These are phyloP conservation scores for Coniochaeta pulveracea DNA, from an alignment of 2,329 filamentous ascomycete species.

Conservation along the genomic window DNA sequence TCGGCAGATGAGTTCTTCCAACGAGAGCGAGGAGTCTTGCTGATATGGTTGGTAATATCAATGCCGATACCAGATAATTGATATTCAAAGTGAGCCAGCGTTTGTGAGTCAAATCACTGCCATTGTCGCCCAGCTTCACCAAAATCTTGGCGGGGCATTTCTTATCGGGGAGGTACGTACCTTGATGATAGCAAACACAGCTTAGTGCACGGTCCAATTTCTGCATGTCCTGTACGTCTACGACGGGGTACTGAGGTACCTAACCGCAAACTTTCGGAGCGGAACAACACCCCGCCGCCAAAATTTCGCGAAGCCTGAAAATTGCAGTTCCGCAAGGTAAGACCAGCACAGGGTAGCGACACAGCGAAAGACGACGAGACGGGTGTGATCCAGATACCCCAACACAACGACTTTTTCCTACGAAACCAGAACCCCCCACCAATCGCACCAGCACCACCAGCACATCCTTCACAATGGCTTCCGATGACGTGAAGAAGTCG, in stretches of 20 bases:
- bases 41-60: too few relatives aligned
- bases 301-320: conserved; percentile 4
- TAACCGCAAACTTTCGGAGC: neutral
- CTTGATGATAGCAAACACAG: neutral
- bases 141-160: conserved; percentile 3
- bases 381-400: conserved; percentile 1
- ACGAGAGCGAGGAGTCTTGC: too few relatives aligned
- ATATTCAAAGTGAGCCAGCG: neutral
- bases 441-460: neutral
- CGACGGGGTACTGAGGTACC: too few relatives aligned
- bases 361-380: neutral
- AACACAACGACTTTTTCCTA: neutral
- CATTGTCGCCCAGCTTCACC: conserved; percentile 1
- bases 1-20: too few relatives aligned
- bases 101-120: conserved; percentile 3
- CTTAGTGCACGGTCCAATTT: neutral
- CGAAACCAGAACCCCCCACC: neutral
- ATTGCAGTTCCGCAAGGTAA: conserved; percentile 1
- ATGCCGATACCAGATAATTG: too few relatives aligned
- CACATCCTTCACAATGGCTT: conserved; percentile 10
- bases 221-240: too few relatives aligned
- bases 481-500: conserved; percentile 22
- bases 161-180: neutral
- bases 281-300: conserved; percentile 4
- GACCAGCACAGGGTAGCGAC: neutral